These are phyloP conservation scores for Prinsepia uniflora DNA, from an alignment of 306 rosid genomes.

Conservation along the genomic window DNA sequence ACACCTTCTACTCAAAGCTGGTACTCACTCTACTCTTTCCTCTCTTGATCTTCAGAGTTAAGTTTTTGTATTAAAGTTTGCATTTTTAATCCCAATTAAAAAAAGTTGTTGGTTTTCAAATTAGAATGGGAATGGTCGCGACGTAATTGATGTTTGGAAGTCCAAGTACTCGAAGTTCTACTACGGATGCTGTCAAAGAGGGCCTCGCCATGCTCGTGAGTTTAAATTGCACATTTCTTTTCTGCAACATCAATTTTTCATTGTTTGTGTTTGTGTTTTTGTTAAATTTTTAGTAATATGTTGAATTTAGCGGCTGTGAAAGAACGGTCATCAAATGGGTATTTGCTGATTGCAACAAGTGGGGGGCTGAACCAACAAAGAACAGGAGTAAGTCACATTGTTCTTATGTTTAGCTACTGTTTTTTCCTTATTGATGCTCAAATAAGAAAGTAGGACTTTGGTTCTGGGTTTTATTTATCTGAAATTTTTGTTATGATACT, in stretches of 20 bases:
- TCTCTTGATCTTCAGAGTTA: background rate
- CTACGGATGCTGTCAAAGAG: conserved; percentile 77
- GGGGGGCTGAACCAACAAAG: conserved; percentile 98
- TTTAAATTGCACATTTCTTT: background rate
- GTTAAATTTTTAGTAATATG: background rate
- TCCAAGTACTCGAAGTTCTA: conserved; percentile 72
- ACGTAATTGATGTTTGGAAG: conserved; percentile 75
- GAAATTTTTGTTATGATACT: background rate
- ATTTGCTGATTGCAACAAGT: conserved; percentile 91
- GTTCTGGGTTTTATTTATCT: background rate
- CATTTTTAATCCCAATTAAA: background rate
- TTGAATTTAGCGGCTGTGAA: conserved; percentile 54
- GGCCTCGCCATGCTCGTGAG: conserved; percentile 61
- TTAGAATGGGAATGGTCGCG: conserved; percentile 29
- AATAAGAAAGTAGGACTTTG: background rate
- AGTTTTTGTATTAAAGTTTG: background rate
- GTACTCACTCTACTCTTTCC: conserved; percentile 17
- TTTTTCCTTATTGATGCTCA: conserved; percentile 3
- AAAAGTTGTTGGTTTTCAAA: background rate
- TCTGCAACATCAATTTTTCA: conserved; percentile 1
- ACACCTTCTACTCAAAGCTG: conserved; percentile 51
- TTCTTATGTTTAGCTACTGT: conserved; percentile 18
- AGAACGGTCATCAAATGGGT: conserved; percentile 73
- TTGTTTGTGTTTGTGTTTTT: background rate
- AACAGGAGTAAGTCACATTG: conserved; percentile 70